These are phyloP conservation scores for Naematelia aurantialba DNA, from an alignment of 768 basidiomycete genomes.

Conservation along the genomic window DNA sequence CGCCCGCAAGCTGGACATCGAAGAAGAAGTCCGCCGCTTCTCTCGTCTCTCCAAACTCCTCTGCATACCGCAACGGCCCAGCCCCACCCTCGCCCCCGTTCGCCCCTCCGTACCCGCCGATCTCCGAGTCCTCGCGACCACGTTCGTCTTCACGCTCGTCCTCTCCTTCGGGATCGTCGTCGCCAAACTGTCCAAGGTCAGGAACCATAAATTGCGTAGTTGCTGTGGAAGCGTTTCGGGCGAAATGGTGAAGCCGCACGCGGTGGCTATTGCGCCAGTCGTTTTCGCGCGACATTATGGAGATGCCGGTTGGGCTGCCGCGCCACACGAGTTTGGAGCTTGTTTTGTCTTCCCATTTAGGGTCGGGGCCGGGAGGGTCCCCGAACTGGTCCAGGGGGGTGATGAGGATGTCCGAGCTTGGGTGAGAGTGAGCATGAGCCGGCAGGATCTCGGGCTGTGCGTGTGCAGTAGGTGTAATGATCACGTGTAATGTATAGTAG, in stretches of 20 bases:
- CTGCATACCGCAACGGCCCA: conserved; percentile 6
- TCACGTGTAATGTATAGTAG: no score
- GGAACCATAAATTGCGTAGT: conserved; percentile 32
- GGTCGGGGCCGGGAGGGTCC: conserved; percentile 37
- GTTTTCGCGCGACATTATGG: conserved; percentile 42
- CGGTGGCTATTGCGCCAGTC: conserved; percentile 46
- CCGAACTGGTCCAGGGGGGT: conserved; percentile 49
- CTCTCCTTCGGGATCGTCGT: conserved; percentile 3
- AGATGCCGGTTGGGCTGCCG: conserved; percentile 48
- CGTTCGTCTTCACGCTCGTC: conserved; percentile 10
- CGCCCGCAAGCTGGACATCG: conserved; percentile 46
- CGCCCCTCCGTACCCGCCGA: no score
- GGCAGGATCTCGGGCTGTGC: no score
- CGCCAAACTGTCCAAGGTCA: conserved; percentile 26
- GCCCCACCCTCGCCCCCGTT: conserved; percentile 6
- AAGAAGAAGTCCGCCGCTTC: conserved; percentile 37
- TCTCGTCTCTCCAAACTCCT: conserved; percentile 14
- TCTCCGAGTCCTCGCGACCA: neutral
- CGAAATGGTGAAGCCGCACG: conserved; percentile 44
- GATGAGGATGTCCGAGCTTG: conserved; percentile 50
- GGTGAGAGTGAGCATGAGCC: no score
- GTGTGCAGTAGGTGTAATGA: no score
- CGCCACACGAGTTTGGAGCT: conserved; percentile 44
- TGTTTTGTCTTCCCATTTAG: conserved; percentile 42
- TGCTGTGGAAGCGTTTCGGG: conserved; percentile 33